Evolutionary conservation across 2,329 filamentous ascomycete genomes (phyloP), one percentile per base, ranked within the genome.

Genomic region (Ilyonectria robusta): DNA sequence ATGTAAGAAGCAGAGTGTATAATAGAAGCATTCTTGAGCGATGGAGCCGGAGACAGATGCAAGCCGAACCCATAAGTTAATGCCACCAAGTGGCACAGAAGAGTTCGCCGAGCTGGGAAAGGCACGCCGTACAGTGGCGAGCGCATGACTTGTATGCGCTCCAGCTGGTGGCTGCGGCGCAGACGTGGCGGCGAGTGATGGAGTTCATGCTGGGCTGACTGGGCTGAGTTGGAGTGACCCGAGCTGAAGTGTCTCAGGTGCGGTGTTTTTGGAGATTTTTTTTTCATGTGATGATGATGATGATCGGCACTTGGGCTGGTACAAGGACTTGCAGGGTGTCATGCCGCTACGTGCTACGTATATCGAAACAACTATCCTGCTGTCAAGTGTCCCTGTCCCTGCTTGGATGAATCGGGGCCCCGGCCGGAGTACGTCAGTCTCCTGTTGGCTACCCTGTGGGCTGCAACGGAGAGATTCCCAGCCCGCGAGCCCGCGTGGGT

Each of bases 271-370:
- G 23, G 42, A 21, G 23, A 23, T 47, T 21, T 56, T 56, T 62
- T 62, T 33, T 62, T 33, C 59, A 62, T 62, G 59, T 62, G 59
- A 62, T 13, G 33, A 35, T 40, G 51, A 57, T 48, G 44, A 56
- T 35, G 33, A 62, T 53, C 50, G 51, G 51, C 51, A 47, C 42
- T 55, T n/a, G 40, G 31, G 50, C 13, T 21, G 21, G 50, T 46
- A 3, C 29, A 21, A 35, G n/a, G 21, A 42, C 15, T 17, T 42
- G 40, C 40, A 42, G 29, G n/a, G 50, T 35, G 50, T 21, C 29
- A 35, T 21, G 11, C 50, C 29, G 6, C 47, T 40, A 40, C 13
- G 37, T 42, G n/a, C 15, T n/a, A 8, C 15, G 40, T 42, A 42
- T 42, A 42, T 26, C 40, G n/a, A n/a, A 8, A n/a, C 40, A n/a